Evolutionary conservation across 2,329 filamentous ascomycete species (phyloP).

Genomic region (Cordyceps fumosorosea): DNA sequence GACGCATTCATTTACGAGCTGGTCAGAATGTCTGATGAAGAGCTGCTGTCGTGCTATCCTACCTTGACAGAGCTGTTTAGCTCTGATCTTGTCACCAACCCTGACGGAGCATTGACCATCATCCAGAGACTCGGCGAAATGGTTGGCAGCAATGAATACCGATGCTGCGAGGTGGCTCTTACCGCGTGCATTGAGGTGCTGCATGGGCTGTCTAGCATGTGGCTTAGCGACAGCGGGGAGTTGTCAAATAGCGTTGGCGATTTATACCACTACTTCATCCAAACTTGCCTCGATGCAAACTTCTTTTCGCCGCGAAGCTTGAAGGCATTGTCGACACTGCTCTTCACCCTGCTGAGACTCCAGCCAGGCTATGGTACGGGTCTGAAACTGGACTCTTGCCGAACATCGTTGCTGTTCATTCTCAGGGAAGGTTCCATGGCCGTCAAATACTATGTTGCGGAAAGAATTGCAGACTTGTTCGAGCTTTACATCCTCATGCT

Average conservation of each 20-base stretch:
- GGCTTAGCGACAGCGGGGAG: slow-evolving; percentile 52
- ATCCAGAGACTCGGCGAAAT: slow-evolving; percentile 46
- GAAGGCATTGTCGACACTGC: slow-evolving; percentile 57
- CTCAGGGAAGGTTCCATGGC: slow-evolving; percentile 58
- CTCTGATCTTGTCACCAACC: slow-evolving; percentile 45
- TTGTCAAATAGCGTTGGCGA: slow-evolving; percentile 64
- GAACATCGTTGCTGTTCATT: slow-evolving; percentile 69
- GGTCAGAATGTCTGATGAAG: slow-evolving; percentile 42
- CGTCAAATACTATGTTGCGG: slow-evolving; percentile 70
- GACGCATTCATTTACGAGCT: slow-evolving; percentile 44
- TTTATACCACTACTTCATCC: slow-evolving; percentile 73
- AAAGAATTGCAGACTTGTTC: slow-evolving; percentile 68
- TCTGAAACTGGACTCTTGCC: slow-evolving; percentile 49
- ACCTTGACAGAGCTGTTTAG: slow-evolving; percentile 46
- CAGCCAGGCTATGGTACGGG: slow-evolving; percentile 61
- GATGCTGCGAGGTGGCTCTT: slow-evolving; percentile 68
- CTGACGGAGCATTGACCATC: slow-evolving; percentile 39
- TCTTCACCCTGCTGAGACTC: slow-evolving; percentile 62
- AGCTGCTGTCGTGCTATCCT: slow-evolving; percentile 44
- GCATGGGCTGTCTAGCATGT: slow-evolving; percentile 54
- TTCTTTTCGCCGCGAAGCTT: slow-evolving; percentile 65
- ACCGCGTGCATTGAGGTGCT: slow-evolving; percentile 63
- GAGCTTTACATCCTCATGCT: slow-evolving; percentile 71
- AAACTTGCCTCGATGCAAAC: slow-evolving; percentile 57
- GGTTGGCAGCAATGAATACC: slow-evolving; percentile 52